Evolutionary conservation across 305 asterid genomes (phyloP), one percentile per base, ranked within the genome.

Genomic region (Rubia peregrina): DNA sequence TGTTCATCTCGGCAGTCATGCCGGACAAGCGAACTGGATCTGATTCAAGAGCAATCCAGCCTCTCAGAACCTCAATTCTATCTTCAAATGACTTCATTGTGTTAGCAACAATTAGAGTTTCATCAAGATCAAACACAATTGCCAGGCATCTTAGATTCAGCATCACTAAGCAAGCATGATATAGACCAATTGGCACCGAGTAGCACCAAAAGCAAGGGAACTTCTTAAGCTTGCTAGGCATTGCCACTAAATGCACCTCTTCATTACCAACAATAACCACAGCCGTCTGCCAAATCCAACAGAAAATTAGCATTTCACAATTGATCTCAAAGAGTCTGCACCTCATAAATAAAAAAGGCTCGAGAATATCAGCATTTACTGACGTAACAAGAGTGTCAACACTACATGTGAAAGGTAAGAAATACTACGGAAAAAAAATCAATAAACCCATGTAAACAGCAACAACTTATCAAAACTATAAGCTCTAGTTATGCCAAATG

Each of bases 201-300:
- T 83, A 94, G 86, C 99, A 91, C 99, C 99, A 94, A 76, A 94
- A 94, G 79, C 99, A 91, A 10, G 98, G 98, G 77, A 88, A 94
- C 68, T 82, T 87, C 86, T 91, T 85, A 83, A 83, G 90, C 84
- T 82, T 89, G 84, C 99, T 94, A 43, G 96, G 96, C 99, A 94
- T 94, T 75, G 98, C 99, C 80, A 94, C 98, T 74, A 94, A 81
- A 85, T 94, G 99, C 65, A 94, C 74, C 81, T 94, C 98, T 77
- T 91, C 98, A 48, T 74, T 78, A 64, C 90, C 97, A 72, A 83
- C 83, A 76, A 87, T 69, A 78, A 86, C 96, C 80, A 94, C 97
- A 9, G 97, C 97, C 46, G 99, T 94, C 98, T 94, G 79, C 78
- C 80, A 76, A 68, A 71, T 49, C 68, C 67, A 46, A 40, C 68